Base-by-base conservation (phyloP, 2,329 filamentous ascomycete species). In the Rhynchosporium graminicola region DNA sequence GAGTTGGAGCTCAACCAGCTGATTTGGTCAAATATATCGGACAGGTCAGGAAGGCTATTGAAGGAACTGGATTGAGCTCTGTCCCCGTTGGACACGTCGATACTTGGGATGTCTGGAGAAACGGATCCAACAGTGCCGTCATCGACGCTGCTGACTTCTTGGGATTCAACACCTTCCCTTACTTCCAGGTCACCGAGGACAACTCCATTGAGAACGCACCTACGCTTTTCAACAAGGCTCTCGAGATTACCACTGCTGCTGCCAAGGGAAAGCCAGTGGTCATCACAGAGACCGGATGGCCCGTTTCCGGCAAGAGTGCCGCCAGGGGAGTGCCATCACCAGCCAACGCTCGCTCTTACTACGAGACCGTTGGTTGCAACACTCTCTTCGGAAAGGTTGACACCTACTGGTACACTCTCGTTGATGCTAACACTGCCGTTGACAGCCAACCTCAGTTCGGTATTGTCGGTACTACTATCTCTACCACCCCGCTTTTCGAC, bases 151-250 rank as follows among this genome's bases (percentile, higher is more conserved):
- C 82, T 65, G 92, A 96, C 79, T 96, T 86, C 82, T 75, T 96
- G 64, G 91, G 91, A 68, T 85, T 93, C 74, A 90, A 96, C 73
- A 88, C 87, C 15, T 95, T 93, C 75, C 83, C 90, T 3, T 96
- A 92, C 82, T 96, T 87, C 75, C 61, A 74, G 76, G 46, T 38
- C 31, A 58, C 54, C 8, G 36, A 60, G 13, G 40, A 45, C 46
- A 62, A 62, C 48, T 33, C 20, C 40, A 58, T 62, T 42, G 29
- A 33, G 20, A 62, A 62, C 47, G 60, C 31, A 3, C 20, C 46
- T 31, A 43, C 46, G 33, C 55, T 62, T 9, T 62, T 62, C 55
- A 45, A 62, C 45, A 38, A 46, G 5, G 60, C 60, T 3, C 55
- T 38, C 46, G 45, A 57, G 2, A 50, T 43, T 20, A 62, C 55